A percentile compares a stretch with the other conserved stretches of the same genome.
Conservation (phyloP, 331 rosid genomes). For the Malus hybrid region DNA sequence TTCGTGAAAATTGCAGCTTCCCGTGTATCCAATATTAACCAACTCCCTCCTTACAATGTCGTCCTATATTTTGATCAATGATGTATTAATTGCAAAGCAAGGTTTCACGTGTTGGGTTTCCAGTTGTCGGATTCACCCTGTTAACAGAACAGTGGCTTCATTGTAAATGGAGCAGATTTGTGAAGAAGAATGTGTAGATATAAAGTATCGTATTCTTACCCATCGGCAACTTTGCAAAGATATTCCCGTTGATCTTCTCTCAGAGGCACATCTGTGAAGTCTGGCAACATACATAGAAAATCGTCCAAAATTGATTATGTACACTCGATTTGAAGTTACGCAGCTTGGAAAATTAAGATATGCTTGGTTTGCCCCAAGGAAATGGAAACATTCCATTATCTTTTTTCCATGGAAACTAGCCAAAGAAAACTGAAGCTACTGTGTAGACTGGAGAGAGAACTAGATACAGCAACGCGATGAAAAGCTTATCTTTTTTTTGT, state of each 20-base stretch:
- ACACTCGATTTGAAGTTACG: neutral
- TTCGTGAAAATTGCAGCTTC: conserved; percentile 12
- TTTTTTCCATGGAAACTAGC: neutral
- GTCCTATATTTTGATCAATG: neutral
- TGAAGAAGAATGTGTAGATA: neutral
- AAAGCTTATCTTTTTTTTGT: neutral
- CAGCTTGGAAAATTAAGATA: neutral
- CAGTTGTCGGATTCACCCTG: conserved; percentile 76
- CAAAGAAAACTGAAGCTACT: neutral
- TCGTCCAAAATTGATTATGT: neutral
- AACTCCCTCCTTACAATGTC: neutral
- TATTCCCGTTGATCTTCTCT: conserved; percentile 83
- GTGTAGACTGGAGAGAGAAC: neutral
- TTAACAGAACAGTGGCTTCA: conserved; percentile 9
- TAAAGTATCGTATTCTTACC: conserved; percentile 29
- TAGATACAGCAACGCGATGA: neutral
- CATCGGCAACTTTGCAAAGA: conserved; percentile 82
- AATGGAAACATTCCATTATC: neutral
- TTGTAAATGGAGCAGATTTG: neutral
- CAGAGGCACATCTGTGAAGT: conserved; percentile 85
- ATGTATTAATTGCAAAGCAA: conserved; percentile 53
- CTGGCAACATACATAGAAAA: conserved; percentile 29
- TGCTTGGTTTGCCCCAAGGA: neutral
- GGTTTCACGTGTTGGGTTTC: conserved; percentile 73
- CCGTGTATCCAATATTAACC: neutral